These are phyloP conservation scores for Mycosphaerella arachidis DNA, from an alignment of 2,329 filamentous ascomycete genomes.

Conservation along the genomic window DNA sequence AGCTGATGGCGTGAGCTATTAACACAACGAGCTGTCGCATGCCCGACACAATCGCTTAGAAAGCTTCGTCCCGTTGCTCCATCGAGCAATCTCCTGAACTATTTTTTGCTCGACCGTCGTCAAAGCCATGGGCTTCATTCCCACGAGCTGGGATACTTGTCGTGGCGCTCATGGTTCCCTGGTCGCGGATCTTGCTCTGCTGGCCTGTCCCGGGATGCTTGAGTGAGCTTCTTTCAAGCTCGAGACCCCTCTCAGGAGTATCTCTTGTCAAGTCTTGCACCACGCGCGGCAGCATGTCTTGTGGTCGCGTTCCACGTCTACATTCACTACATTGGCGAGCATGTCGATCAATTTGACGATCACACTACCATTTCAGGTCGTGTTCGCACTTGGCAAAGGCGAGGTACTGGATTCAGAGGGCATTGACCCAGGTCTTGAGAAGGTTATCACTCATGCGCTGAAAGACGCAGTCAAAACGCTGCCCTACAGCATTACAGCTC, in stretches of 20 bases:
- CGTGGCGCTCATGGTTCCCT: neutral
- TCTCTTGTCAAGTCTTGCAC: neutral
- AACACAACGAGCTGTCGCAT: too few relatives aligned
- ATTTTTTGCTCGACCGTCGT: neutral
- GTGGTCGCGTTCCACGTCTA: neutral
- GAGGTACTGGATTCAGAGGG: neutral
- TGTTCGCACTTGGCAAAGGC: neutral
- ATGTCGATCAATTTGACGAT: slow-evolving; percentile 9
- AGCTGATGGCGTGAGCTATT: too few relatives aligned
- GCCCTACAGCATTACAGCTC: slow-evolving; percentile 5
- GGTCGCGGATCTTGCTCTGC: neutral
- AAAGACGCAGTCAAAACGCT: slow-evolving; percentile 13
- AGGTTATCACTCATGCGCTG: slow-evolving; percentile 10
- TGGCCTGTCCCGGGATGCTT: neutral
- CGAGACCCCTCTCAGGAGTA: neutral
- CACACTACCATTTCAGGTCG: slow-evolving; percentile 2
- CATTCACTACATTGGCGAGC: neutral
- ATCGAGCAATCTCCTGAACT: neutral
- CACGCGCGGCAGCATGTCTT: neutral
- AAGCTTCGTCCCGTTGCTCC: neutral
- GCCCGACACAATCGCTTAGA: neutral
- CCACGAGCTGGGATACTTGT: neutral
- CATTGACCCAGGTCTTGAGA: neutral
- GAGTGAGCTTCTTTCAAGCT: neutral
- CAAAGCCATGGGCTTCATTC: neutral